phyloP scores from a whole-genome alignment of 2,329 filamentous ascomycete genomes.

The Nigrograna mackinnonii region DNA sequence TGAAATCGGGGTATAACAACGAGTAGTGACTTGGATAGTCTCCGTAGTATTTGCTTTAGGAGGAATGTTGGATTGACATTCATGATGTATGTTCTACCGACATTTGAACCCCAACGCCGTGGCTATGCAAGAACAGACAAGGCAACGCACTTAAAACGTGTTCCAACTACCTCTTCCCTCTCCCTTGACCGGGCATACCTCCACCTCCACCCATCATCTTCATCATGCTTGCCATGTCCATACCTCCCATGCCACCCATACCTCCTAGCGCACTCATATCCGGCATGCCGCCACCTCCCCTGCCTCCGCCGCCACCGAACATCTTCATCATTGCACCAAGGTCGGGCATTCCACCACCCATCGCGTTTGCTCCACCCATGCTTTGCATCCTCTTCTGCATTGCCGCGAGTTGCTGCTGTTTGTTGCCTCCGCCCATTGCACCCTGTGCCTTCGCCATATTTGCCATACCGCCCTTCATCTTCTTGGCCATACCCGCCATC shows the following conservation, averaged over 20 bases:
- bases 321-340: conserved; percentile 91
- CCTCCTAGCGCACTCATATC: conserved; percentile 62
- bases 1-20: too few species aligned
- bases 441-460: conserved; percentile 95
- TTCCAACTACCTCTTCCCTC: conserved; percentile 22
- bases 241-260: conserved; percentile 61
- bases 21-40: too few species aligned
- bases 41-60: too few species aligned
- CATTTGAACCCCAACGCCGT: conserved; percentile 24
- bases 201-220: conserved; percentile 35
- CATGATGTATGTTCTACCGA: too few species aligned
- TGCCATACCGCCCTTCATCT: conserved; percentile 97
- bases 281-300: conserved; percentile 64
- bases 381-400: conserved; percentile 96
- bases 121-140: conserved; percentile 28
- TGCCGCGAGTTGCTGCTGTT: conserved; percentile 89
- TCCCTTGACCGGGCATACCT: conserved; percentile 17
- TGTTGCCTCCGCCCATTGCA: conserved; percentile 88
- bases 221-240: conserved; percentile 25
- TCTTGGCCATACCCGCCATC: conserved; percentile 99
- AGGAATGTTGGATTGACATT: too few species aligned
- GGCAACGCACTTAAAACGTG: not conserved
- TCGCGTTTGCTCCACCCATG: conserved; percentile 77
- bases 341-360: conserved; percentile 73
- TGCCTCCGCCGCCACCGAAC: conserved; percentile 74